phyloP scores from a whole-genome alignment of 2,329 filamentous ascomycete genomes.

The Fusarium lateritium region DNA sequence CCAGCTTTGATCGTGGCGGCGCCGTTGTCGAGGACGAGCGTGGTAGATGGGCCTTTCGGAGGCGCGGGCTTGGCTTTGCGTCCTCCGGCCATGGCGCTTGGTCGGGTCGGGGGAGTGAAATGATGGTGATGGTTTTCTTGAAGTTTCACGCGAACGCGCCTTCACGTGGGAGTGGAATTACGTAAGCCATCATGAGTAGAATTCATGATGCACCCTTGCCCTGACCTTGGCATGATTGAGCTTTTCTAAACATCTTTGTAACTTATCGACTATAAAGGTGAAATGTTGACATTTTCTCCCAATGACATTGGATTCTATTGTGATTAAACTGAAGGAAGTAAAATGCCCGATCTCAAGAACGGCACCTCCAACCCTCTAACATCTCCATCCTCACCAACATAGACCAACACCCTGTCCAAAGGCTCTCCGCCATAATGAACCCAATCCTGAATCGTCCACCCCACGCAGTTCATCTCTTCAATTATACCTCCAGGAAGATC shows the following conservation, averaged over 20 bases:
- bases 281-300: neutral
- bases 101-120: neutral
- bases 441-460: constrained; percentile 55
- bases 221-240: constrained; percentile 10
- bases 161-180: constrained; percentile 38
- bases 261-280: neutral
- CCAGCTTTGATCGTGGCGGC: constrained; percentile 93
- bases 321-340: constrained; percentile 6
- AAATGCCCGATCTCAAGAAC: constrained; percentile 51
- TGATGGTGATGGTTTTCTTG: constrained; percentile 16
- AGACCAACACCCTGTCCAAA: constrained; percentile 52
- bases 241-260: neutral
- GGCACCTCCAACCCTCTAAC: constrained; percentile 54
- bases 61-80: constrained; percentile 68
- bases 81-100: constrained; percentile 59
- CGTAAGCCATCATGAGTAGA: constrained; percentile 34
- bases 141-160: constrained; percentile 30
- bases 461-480: constrained; percentile 46
- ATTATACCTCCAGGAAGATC: constrained; percentile 50
- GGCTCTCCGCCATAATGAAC: constrained; percentile 55
- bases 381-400: constrained; percentile 35
- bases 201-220: constrained; percentile 21
- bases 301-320: neutral
- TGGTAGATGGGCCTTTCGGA: constrained; percentile 71
- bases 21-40: constrained; percentile 94